Percentiles rank a stretch among this genome's conserved stretches.
Conservation (phyloP, 768 basidiomycete species). For the Infundibulicybe gibba region DNA sequence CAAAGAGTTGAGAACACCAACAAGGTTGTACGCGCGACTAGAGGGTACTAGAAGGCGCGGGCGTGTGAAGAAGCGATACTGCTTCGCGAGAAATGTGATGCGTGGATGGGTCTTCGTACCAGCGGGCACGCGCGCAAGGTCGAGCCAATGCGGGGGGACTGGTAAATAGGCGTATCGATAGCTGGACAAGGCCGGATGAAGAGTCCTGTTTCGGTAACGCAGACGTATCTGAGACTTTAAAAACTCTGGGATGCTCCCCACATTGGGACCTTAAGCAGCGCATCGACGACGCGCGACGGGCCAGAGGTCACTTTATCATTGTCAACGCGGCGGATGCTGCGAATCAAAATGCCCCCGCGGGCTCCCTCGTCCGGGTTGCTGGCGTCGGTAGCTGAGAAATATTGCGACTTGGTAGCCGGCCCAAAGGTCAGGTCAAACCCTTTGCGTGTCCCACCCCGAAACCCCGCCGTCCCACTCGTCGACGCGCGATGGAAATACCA, state of each 20-base stretch:
- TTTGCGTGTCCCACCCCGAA: constrained; percentile 72
- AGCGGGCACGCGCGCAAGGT: constrained; percentile 54
- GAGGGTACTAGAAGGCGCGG: constrained; percentile 60
- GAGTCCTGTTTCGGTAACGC: constrained; percentile 36
- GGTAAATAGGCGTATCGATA: constrained; percentile 23
- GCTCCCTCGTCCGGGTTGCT: constrained; percentile 4
- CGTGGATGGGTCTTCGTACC: constrained; percentile 52
- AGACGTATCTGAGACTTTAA: constrained; percentile 54
- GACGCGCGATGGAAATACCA: constrained; percentile 84
- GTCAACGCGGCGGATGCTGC: constrained; percentile 50
- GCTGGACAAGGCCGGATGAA: background rate
- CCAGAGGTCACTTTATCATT: constrained; percentile 61
- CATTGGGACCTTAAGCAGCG: constrained; percentile 50
- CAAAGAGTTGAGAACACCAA: constrained; percentile 40
- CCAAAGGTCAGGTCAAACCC: constrained; percentile 77
- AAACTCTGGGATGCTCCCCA: constrained; percentile 52
- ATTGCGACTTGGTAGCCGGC: constrained; percentile 14
- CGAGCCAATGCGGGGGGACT: constrained; percentile 73
- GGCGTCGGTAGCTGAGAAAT: constrained; percentile 18
- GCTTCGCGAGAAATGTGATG: constrained; percentile 50
- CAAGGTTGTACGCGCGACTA: constrained; percentile 68
- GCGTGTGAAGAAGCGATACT: constrained; percentile 62
- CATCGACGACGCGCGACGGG: constrained; percentile 76
- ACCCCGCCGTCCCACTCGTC: constrained; percentile 45
- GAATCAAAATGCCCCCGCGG: constrained; percentile 67